Conservation (phyloP, 1,139 yeast genomes). For the Magnusiomyces suaveolens region DNA sequence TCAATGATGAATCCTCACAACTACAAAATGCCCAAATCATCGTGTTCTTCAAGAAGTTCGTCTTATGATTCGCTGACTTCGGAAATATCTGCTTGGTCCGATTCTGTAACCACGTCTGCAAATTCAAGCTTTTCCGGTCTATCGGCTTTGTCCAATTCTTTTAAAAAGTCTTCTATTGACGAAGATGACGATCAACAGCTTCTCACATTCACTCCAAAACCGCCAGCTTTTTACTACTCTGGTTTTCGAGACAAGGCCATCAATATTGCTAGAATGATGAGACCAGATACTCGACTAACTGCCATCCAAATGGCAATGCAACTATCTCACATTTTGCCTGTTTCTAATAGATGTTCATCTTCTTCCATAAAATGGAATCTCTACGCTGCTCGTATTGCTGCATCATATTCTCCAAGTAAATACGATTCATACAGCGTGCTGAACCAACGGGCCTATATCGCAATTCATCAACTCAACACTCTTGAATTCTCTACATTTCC, state of each 20-base stretch:
- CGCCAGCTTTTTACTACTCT: not conserved
- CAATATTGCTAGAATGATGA: not conserved
- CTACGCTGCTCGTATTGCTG: not conserved
- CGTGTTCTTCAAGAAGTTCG: not conserved
- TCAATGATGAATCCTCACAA: no score
- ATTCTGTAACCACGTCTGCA: not conserved
- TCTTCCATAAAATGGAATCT: not conserved
- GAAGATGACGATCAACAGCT: not conserved
- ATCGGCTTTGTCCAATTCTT: not conserved
- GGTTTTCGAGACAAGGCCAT: not conserved
- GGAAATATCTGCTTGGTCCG: not conserved
- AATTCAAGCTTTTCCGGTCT: not conserved
- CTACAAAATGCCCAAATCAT: not conserved
- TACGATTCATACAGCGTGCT: not conserved
- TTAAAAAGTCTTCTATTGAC: not conserved
- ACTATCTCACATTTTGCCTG: not conserved
- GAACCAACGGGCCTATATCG: not conserved
- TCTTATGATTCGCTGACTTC: not conserved
- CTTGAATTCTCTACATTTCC: not conserved
- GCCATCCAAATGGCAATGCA: not conserved
- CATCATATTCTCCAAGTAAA: not conserved
- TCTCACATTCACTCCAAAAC: not conserved
- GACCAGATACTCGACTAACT: not conserved
- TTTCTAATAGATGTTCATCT: not conserved
- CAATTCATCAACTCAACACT: not conserved